Evolutionary conservation across 345 rosid species (phyloP), one percentile per base, ranked within the genome.

Genomic region (Eucalyptus polyanthemos): DNA sequence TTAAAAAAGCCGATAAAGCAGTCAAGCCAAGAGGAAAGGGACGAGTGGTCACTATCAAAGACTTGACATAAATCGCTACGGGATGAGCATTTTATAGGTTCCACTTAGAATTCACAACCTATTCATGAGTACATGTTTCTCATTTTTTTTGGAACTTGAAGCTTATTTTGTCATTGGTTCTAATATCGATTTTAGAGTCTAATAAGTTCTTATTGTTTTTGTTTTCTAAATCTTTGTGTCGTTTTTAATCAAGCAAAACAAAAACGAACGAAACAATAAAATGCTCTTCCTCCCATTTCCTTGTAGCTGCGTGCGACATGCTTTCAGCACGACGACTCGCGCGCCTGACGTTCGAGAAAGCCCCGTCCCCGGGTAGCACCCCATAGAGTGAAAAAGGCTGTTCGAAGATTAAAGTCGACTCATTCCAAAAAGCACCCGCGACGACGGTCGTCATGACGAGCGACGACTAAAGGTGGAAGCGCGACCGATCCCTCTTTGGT

Each of bases 101-200:
- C 1, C 13, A 56, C 3, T 3, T 24, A 24, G 0, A 56, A 24
- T 3, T 29, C 1, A 1, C 1, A 24, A 10, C 6, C 1, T 56
- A 24, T 4, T 2, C 3, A 2, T 19, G 1, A 0, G 25, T 53
- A 53, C 5, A 53, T 0, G 11, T 53, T 53, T 21, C 0, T 53
- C 5, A 21, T 53, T 21, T 21, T 17, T 53, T 53, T 8, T 47
- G 11, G 25, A 21, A 4, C 58, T 3, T 2, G 0, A 53, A 53
- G 8, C 58, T 53, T 53, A 53, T 53, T 53, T 1, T 21, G 11
- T 8, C 58, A 21, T 19, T 4, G 5, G 58, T 19, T 53, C 2
- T 53, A 19, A 53, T 53, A 53, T 53, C 2, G 11, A 53, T 53
- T 53, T 53, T 5, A 53, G 4, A 53, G 58, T 53, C 25, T 53